Base-by-base conservation (phyloP, 192 early-diverging fungal species). In the Dissophora globulifera region DNA sequence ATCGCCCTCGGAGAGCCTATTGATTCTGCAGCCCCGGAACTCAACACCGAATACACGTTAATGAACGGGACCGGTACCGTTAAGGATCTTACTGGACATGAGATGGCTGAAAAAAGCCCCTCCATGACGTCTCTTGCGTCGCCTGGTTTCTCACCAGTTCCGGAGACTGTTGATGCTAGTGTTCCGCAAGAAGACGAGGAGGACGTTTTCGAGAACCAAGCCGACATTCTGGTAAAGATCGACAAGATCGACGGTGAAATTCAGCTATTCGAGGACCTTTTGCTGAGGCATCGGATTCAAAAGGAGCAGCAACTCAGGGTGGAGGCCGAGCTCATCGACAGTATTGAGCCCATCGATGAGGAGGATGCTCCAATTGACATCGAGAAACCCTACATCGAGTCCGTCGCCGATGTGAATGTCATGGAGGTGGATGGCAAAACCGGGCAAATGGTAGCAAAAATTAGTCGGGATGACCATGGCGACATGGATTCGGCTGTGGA, bases 231-330 rank as follows among this genome's bases (percentile, higher is more conserved):
- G 10, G 51, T 56, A 2, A 49, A 62, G 58, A 76, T 76, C 26
- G 63, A 76, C 72, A 67, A n/a, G 33, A 67, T 76, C 47, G 72
- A 76, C 10, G 58, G 58, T 15, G 42, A 31, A 17, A 76, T 76
- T 20, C 62, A 76, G 9, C 40, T 38, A 11, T 49, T 42, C 20
- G 72, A 76, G 31, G 72, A 62, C 4, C 45, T 67, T 8, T 33
- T 76, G 33, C 22, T 27, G 22, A 42, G 43, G 38, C 58, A 62
- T 25, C 49, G 64, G 20, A 9, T 43, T 2, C 32, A 67, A 13
- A 76, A 67, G 42, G 51, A 61, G 29, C 31, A 59, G 30, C 23
- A 47, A 3, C 20, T 16, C 1, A 1, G 16, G 22, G 46, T 20
- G 1, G 48, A 40, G 22, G 10, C 35, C 19, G 31, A 55, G 13